A percentile compares a stretch with the other conserved stretches of the same genome.
Evolutionary conservation across 208 protist species (phyloP).

Genomic region (Herpetomonas samuelpessoai): DNA sequence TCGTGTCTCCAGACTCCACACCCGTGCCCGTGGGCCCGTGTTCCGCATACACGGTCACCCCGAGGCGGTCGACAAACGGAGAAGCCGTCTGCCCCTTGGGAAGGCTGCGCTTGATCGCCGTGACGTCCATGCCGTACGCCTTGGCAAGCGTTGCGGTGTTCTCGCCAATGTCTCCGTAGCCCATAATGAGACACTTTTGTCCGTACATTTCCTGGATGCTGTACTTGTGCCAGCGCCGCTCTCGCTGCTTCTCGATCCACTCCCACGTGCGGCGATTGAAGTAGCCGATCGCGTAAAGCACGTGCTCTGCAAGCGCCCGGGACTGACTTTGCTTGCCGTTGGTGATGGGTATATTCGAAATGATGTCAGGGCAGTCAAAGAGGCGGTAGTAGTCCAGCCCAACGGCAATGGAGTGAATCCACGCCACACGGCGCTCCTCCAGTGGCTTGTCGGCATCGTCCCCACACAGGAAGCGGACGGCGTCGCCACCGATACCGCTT

Average conservation of each 20-base stretch:
- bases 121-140: constrained; percentile 39
- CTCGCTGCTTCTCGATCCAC: constrained; percentile 21
- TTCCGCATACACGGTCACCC: neutral
- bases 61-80: neutral
- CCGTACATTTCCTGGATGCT: constrained; percentile 31
- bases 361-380: constrained; percentile 12
- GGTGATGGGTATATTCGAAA: constrained; percentile 34
- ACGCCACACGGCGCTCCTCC: constrained; percentile 32
- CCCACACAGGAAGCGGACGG: constrained; percentile 31
- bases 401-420: constrained; percentile 43
- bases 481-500: constrained; percentile 17
- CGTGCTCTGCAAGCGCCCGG: constrained; percentile 41
- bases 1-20: neutral
- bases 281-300: constrained; percentile 50
- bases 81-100: neutral
- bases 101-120: constrained; percentile 24
- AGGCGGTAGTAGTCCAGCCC: constrained; percentile 41
- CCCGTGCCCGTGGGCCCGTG: neutral
- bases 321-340: constrained; percentile 37
- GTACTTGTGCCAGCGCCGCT: constrained; percentile 40
- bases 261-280: constrained; percentile 55
- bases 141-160: constrained; percentile 13
- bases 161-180: constrained; percentile 62
- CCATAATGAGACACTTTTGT: constrained; percentile 48
- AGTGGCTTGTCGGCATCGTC: constrained; percentile 22